Conservation (phyloP, 2,329 filamentous ascomycete species). For the Fusarium virguliforme region DNA sequence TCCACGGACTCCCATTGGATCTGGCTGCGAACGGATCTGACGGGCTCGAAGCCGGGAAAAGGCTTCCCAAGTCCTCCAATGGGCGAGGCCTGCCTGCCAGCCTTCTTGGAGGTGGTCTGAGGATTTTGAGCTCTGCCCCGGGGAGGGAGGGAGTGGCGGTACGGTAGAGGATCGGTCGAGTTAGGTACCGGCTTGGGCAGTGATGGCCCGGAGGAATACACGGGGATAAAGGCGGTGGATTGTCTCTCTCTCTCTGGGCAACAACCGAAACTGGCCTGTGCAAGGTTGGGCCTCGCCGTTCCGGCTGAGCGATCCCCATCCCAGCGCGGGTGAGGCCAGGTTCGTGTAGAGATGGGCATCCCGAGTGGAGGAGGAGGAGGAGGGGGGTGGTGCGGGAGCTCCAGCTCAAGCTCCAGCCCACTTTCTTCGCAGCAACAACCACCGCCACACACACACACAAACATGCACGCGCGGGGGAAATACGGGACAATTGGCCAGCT, state of each 20-base stretch:
- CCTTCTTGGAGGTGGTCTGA: conserved; percentile 38
- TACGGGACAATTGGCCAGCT: not conserved
- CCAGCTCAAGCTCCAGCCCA: conserved; percentile 47
- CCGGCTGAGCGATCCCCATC: conserved; percentile 5
- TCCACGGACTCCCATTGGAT: conserved; percentile 35
- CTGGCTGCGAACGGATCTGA: conserved; percentile 31
- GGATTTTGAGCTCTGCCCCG: conserved; percentile 23
- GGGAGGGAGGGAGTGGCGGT: conserved; percentile 12
- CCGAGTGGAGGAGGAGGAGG: conserved; percentile 22
- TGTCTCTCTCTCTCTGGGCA: conserved; percentile 29
- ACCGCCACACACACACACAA: conserved; percentile 15
- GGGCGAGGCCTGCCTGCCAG: conserved; percentile 14
- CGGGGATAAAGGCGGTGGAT: conserved; percentile 19
- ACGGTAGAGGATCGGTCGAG: conserved; percentile 23
- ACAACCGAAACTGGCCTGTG: conserved; percentile 8
- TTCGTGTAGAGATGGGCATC: conserved; percentile 15
- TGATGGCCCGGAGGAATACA: conserved; percentile 28
- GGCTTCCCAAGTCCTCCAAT: conserved; percentile 43
- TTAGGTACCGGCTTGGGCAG: conserved; percentile 26
- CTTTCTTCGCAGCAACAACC: conserved; percentile 24
- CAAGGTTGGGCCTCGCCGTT: not conserved
- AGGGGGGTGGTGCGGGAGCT: conserved; percentile 26
- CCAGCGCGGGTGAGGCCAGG: conserved; percentile 24
- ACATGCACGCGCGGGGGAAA: conserved; percentile 1
- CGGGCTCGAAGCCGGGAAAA: conserved; percentile 26